These are phyloP conservation scores for Agaricus subrufescens DNA, from an alignment of 768 basidiomycete species.

Conservation along the genomic window DNA sequence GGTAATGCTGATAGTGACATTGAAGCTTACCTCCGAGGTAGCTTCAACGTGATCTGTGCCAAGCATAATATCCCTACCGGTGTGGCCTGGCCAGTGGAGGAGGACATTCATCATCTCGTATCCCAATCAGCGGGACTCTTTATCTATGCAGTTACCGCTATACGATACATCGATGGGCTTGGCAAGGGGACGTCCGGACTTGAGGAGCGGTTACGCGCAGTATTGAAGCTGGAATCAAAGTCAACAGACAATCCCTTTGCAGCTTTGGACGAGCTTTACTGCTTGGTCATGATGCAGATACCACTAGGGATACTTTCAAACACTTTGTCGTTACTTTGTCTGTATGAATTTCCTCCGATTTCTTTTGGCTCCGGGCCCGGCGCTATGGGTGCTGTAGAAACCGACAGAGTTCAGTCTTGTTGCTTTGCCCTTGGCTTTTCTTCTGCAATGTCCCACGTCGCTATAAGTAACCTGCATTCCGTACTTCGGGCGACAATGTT, in stretches of 20 bases:
- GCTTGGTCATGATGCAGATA: background rate
- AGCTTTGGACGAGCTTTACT: background rate
- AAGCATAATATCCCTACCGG: background rate
- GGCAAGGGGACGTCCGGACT: background rate
- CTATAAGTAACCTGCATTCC: no score
- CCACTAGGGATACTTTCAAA: background rate
- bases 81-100: conserved; percentile 7
- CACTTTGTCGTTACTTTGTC: no score
- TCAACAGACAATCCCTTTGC: no score
- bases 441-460: no score
- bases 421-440: no score
- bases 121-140: conserved; percentile 1
- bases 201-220: background rate
- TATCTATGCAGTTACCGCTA: conserved; percentile 5
- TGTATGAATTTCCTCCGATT: no score
- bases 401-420: no score
- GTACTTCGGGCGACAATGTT: no score
- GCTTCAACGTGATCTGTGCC: background rate
- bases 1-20: conserved; percentile 6
- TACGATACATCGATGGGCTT: conserved; percentile 1
- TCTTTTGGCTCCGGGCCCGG: no score
- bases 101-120: background rate
- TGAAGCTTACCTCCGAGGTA: background rate
- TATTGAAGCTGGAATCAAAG: background rate
- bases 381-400: no score